Evolutionary conservation across 1,139 yeast species (phyloP), one percentile per base, ranked within the genome.

Genomic region (Candida tetrigidarum): DNA sequence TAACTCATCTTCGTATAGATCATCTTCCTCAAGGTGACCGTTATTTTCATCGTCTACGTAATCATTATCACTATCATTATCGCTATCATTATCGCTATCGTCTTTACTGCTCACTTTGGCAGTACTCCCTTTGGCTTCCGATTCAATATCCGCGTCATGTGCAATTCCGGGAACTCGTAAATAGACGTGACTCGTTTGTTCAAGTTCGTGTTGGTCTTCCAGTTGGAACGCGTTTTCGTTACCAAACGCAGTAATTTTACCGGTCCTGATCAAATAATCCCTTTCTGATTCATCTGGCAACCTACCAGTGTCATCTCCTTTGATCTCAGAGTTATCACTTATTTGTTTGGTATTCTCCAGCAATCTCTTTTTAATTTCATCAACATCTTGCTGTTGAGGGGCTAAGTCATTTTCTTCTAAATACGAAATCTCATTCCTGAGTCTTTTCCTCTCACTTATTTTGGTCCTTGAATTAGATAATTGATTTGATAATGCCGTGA

Each of bases 181-280:
- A 45, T 58, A 53, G 36, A 62, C 64, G 53, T 69, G 76, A 44
- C 74, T 69, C 46, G 54, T 58, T 10, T 33, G 36, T 37, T 47
- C 46, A 3, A 39, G 44, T 3, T 41, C 46, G 3, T 27, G 32
- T 2, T 42, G 51, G n/a, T 56, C 57, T 8, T 51, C 61, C 39
- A 60, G 65, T 34, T 60, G 66, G 51, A 88, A 88, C 4, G 78
- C 81, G 29, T 77, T 73, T 15, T 81, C 72, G 35, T 81, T 82
- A 9, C 97, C 96, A 70, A 93, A 93, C 0, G 99, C 99, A 0
- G 99, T 93, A 46, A 91, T 83, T 60, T 90, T 85, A 34, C 99
- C 99, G 0, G 92, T 92, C 51, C 99, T 74, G 0, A 93, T 80
- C 50, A 93, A 71, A 59, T 67, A 93, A 44, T 92, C 98, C 46